Base-by-base conservation (phyloP, 2,329 filamentous ascomycete genomes). In the Lachnellula arida region DNA sequence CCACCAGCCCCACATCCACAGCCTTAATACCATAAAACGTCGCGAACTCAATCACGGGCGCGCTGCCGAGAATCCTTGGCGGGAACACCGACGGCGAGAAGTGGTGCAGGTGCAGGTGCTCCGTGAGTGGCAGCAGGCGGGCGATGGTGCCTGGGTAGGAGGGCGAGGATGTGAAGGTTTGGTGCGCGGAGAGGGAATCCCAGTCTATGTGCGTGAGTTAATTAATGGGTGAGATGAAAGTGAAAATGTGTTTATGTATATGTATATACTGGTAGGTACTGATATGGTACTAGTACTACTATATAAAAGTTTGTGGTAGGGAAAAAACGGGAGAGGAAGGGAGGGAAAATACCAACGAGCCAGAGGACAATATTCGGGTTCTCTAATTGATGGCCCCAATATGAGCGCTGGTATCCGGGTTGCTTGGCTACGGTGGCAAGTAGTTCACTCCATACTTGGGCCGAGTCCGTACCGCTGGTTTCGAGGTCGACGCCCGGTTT, bases 111-210 rank as follows among this genome's bases (percentile, higher is more conserved):
- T 60, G 56, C 5, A 56, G 37, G 25, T n/a, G 34, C 6, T 50
- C 46, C 14, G 60, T 48, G 14, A 68, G 48, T 0, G 52, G 5
- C 2, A 2, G 1, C 9, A 68, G 28, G 1, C 17, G 28, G 7
- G 43, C 5, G 4, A 72, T 48, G 60, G 79, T 76, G 2, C 72
- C 65, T 0, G 37, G 48, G 65, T 78, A 79, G 22, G 46, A 53
- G 8, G 69, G 64, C 0, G 64, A 66, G 2, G 59, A 46, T 47
- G 70, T 70, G 68, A 80, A 80, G 25, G 62, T 54, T 43, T 71
- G 57, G 69, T 80, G 75, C 6, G 63, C 34, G 19, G 68, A 60
- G 37, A 75, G 48, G 34, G 60, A 66, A 19, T 73, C 70, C 78
- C 77, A 80, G 37, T 74, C 76, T 78, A 53, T 48, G 46, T 35